Base-by-base conservation (phyloP, 2,329 filamentous ascomycete species). In the Mycosphaerella arachidis region DNA sequence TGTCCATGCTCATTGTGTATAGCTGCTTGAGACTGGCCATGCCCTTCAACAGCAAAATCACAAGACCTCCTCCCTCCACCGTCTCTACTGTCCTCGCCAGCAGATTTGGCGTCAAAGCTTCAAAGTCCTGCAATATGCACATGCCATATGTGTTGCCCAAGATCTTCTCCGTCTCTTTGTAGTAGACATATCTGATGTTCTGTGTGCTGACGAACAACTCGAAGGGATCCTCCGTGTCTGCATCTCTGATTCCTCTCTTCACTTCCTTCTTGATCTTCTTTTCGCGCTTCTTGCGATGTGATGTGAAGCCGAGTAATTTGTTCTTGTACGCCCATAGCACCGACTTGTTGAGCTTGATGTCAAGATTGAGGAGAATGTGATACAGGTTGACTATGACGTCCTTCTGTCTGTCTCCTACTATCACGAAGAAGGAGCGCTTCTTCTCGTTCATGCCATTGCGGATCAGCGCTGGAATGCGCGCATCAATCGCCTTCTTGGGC, bases 111-210 rank as follows among this genome's bases (percentile, higher is more conserved):
- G 94, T 99, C 67, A 99, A 85, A 45, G 92, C 94, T 77, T 99
- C 94, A 70, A 99, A 99, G 73, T 99, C 94, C 76, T 99, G 94
- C 68, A 99, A 79, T 66, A 99, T 96, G 75, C 92, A 97, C 91
- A 97, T 97, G 73, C 93, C 93, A 73, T 94, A 99, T 48, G 94
- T 99, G 75, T 97, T 96, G 74, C 94, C 94, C 58, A 97, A 78
- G 72, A 99, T 97, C 82, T 97, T 97, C 72, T 99, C 94, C 30
- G 94, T 97, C 79, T 99, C 94, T 78, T 99, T 99, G 82, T 99
- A 99, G 82, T 96, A 99, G 59, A 94, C 91, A 84, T 99, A 99
- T 76, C 94, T 90, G 74, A 99, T 96, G 76, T 97, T 92, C 79
- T 97, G 90, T 59, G 96, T 86, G 60, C 92, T 94, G 69, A 97